Percentiles rank a stretch among this genome's conserved stretches.
Evolutionary conservation across 306 rosid species (phyloP).

Genomic region (Phaseolus lunatus): DNA sequence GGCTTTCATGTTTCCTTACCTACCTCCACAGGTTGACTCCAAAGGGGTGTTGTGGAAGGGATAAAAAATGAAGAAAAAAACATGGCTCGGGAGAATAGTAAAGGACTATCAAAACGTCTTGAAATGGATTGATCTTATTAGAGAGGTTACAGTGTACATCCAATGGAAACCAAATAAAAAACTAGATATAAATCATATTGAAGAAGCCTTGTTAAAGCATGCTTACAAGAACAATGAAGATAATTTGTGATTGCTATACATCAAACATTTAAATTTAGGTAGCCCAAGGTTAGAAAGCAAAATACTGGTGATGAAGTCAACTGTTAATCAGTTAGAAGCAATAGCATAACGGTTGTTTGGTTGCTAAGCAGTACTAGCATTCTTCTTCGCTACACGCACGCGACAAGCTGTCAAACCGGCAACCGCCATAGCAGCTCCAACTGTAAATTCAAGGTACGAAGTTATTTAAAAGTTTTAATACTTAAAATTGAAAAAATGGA

Average conservation of each 20-base stretch:
- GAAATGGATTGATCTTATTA: neutral
- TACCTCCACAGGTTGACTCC: neutral
- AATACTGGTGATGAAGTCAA: neutral
- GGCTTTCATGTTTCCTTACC: neutral
- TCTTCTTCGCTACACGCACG: constrained; percentile 61
- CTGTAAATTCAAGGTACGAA: constrained; percentile 59
- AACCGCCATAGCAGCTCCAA: constrained; percentile 74
- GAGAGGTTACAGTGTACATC: neutral
- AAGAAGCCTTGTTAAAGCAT: constrained; percentile 31
- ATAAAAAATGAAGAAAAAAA: neutral
- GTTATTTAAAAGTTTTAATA: neutral
- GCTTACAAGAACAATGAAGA: constrained; percentile 16
- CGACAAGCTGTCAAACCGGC: constrained; percentile 70
- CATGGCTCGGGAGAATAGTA: neutral
- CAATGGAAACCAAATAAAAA: neutral
- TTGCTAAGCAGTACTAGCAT: constrained; percentile 50
- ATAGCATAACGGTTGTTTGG: constrained; percentile 35
- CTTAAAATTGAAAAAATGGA: neutral
- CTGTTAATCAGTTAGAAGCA: constrained; percentile 1
- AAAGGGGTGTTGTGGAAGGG: neutral
- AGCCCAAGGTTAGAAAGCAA: constrained; percentile 36
- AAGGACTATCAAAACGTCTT: neutral
- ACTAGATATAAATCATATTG: neutral
- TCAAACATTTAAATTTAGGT: constrained; percentile 31
- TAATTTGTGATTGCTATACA: constrained; percentile 24